These are phyloP conservation scores for Aureobasidium leucospermi DNA, from an alignment of 2,329 filamentous ascomycete genomes.

Conservation along the genomic window DNA sequence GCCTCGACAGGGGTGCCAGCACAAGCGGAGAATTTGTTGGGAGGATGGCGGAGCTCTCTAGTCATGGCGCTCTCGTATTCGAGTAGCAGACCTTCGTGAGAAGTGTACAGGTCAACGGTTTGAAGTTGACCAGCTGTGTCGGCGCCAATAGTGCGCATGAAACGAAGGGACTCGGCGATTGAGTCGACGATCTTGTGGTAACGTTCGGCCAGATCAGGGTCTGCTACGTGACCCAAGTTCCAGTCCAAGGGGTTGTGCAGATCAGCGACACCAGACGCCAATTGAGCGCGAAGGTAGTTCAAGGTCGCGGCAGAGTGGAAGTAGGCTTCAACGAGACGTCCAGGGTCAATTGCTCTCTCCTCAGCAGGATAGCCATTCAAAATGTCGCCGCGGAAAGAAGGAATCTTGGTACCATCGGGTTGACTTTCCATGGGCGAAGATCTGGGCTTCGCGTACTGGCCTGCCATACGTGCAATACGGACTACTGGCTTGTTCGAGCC, in stretches of 20 bases:
- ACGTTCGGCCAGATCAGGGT: conserved; percentile 73
- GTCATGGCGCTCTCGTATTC: conserved; percentile 92
- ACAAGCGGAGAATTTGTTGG: conserved; percentile 30
- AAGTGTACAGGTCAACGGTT: conserved; percentile 91
- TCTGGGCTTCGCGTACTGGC: conserved; percentile 93
- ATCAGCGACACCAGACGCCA: conserved; percentile 85
- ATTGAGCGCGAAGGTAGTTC: conserved; percentile 81
- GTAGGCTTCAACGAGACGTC: conserved; percentile 81
- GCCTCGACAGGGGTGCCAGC: conserved; percentile 7
- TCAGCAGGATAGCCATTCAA: conserved; percentile 77
- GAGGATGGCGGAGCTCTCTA: conserved; percentile 61
- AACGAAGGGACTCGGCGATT: conserved; percentile 83
- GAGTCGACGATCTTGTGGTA: conserved; percentile 79
- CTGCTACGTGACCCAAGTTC: conserved; percentile 84
- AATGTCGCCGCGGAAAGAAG: conserved; percentile 91
- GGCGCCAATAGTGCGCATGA: conserved; percentile 90
- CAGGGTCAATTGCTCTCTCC: conserved; percentile 74
- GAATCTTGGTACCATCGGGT: conserved; percentile 65
- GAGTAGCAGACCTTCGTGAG: conserved; percentile 86
- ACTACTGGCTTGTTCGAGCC: conserved; percentile 76
- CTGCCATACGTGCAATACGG: conserved; percentile 90
- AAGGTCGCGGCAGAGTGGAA: conserved; percentile 91
- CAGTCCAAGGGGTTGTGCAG: conserved; percentile 90
- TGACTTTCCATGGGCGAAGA: conserved; percentile 81
- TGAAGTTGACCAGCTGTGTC: conserved; percentile 77